Evolutionary conservation across 2,329 filamentous ascomycete species (phyloP).

Genomic region (Fusarium poae): DNA sequence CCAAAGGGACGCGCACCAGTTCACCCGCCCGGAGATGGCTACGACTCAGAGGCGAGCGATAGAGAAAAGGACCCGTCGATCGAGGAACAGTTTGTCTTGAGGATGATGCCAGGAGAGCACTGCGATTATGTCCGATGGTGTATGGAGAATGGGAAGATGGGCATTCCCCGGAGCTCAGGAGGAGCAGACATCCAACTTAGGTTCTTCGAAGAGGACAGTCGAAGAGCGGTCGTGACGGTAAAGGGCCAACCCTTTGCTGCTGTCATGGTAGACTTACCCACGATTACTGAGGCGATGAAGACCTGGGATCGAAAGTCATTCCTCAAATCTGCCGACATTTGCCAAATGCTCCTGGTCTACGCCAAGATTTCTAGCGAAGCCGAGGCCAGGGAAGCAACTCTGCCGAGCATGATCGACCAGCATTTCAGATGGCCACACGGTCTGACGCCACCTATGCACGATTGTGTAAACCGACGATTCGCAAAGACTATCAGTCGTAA

Average conservation of each 20-base stretch:
- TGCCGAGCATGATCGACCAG: conserved; percentile 78
- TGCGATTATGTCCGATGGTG: conserved; percentile 84
- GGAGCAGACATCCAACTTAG: conserved; percentile 84
- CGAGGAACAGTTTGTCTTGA: conserved; percentile 89
- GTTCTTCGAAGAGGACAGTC: conserved; percentile 80
- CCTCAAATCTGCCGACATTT: conserved; percentile 90
- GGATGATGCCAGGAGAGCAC: conserved; percentile 88
- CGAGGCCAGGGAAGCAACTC: conserved; percentile 74
- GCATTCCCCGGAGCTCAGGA: conserved; percentile 70
- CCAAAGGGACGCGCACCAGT: conserved; percentile 76
- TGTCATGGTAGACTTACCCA: conserved; percentile 84
- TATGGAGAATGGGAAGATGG: conserved; percentile 82
- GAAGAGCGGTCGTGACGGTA: conserved; percentile 79
- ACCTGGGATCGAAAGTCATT: conserved; percentile 90
- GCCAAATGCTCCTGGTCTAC: conserved; percentile 88
- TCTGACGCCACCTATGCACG: conserved; percentile 88
- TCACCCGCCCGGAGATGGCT: conserved; percentile 85
- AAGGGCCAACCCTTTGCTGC: conserved; percentile 80
- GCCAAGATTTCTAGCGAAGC: conserved; percentile 74
- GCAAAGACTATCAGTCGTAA: conserved; percentile 85
- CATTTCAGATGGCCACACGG: conserved; percentile 85
- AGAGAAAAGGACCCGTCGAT: conserved; percentile 87
- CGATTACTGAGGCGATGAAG: conserved; percentile 91
- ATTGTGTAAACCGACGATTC: conserved; percentile 84
- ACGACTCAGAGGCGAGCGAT: conserved; percentile 96